Evolutionary conservation across 2,329 filamentous ascomycete species (phyloP), one percentile per base, ranked within the genome.

Genomic region (Stenocarpella maydis): DNA sequence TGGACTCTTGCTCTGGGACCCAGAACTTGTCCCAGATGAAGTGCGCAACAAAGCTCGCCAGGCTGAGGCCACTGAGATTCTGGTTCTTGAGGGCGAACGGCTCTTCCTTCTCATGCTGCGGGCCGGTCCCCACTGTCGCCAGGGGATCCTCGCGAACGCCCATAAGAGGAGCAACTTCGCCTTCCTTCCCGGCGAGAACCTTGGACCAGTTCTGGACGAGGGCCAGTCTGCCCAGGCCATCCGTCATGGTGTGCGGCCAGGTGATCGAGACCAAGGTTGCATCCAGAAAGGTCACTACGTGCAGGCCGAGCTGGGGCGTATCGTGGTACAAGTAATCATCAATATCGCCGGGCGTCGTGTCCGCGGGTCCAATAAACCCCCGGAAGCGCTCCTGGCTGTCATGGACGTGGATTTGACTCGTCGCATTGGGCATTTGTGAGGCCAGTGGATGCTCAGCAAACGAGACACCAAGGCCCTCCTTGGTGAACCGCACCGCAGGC

Each of bases 221-320:
- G 1, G 76, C 79, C 3, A 76, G 73, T 34, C 78, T 78, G 4
- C 83, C 85, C 72, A 84, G 78, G 3, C 78, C 82, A 70, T 87
- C 86, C 69, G 82, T 81, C 7, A 86, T 74, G 0, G 80, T 81
- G 73, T 88, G 86, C 2, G 82, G 80, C 76, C 80, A 86, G 1
- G 77, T 76, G 0, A 88, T 71, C 0, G 79, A 78, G 1, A 88
- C 76, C 0, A 88, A 74, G 0, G 86, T 88, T 0, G 83, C 82
- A 68, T 88, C 82, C 3, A 72, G 74, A 73, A 88, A 88, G 0
- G 80, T 80, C 4, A 82, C 80, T 50, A 87, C 77, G 70, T 85
- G 83, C 5, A 88, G 75, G 4, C 80, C 79, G 5, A 88, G 73
- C 72, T 83, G 82, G 0, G 85, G 85, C 21, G 73, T 75, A 73